Evolutionary conservation across 2,329 filamentous ascomycete genomes (phyloP).

Genomic region (Cladosporium sp.): DNA sequence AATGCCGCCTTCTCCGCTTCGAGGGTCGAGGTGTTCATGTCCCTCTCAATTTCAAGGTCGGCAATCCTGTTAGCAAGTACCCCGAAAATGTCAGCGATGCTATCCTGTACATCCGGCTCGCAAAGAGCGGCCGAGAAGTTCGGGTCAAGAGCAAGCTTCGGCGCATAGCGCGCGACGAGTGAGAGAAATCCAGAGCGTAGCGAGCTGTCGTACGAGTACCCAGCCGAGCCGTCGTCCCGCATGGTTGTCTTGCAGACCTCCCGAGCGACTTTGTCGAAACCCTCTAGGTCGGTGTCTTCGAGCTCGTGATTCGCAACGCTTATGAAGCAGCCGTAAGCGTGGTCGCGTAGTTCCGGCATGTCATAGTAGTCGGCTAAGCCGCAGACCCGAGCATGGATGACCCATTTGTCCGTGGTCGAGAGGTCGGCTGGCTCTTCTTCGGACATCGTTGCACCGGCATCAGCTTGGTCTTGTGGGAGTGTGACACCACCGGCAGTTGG

Average conservation of each 20-base stretch:
- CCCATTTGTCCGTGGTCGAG: background rate
- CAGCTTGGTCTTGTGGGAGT: background rate
- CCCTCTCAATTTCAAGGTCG: background rate
- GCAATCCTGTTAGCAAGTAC: background rate
- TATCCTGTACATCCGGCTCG: background rate
- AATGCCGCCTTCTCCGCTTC: background rate
- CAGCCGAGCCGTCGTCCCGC: background rate
- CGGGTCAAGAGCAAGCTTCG: conserved; percentile 1
- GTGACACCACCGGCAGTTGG: background rate
- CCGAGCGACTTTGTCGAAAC: conserved; percentile 21
- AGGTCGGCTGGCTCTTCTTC: background rate
- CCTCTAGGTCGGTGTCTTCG: background rate
- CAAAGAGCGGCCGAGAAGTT: conserved; percentile 13
- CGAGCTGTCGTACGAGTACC: background rate
- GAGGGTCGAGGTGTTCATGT: background rate
- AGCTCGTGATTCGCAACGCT: background rate
- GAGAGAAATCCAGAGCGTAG: background rate
- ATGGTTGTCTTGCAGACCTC: conserved; percentile 14
- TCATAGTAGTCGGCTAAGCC: conserved; percentile 25
- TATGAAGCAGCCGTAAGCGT: conserved; percentile 19
- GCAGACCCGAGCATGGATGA: conserved; percentile 21
- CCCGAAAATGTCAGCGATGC: conserved; percentile 3
- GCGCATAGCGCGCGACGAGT: conserved; percentile 33
- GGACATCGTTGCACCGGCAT: background rate
- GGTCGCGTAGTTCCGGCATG: conserved; percentile 15